Base-by-base conservation (phyloP, 116 monocot genomes). In the Cymodocea nodosa region DNA sequence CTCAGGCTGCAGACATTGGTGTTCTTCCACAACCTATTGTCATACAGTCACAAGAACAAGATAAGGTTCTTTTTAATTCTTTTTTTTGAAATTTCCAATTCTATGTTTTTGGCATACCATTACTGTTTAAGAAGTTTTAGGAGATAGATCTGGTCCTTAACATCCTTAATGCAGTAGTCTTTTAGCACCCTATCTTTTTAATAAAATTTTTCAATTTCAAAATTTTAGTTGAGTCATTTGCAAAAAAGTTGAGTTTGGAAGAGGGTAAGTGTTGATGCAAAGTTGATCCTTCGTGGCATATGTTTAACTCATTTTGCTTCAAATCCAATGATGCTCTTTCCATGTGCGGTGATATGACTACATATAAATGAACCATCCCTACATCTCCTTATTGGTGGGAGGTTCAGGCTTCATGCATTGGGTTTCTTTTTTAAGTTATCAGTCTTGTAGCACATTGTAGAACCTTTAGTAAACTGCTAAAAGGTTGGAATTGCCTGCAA, bases 11-110 rank as follows among this genome's bases (percentile, higher is more conserved):
- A 23, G 79, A 79, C 14, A 73, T 64, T 68, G 83, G 66, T 62
- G 73, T 62, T 53, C 84, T 89, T 64, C 80, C 80, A 8, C 67
- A 70, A 23, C 54, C 84, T 55, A 75, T 84, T 15, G 51, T 84
- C 58, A 75, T 74, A 37, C 73, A 68, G 51, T 75, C 84, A 48
- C 24, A 75, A 25, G 74, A 61, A 34, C 67, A 67, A 36, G 74
- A 64, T 50, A 76, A 63, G 35, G 40, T 44, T 23, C 20, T 10
- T 50, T 66, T 35, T 52, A 4, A 52, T 52, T 52, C 52, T 52
- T 52, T 18, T 6, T 37, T 37, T 37, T 4, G 4, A 37, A 37
- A 4, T 6, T 4, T 37, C 37, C 37, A 37, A 37, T 37, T 37
- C 37, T 37, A 6, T 37, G 2, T 2, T 37, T 37, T 37, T 37